phyloP scores from a whole-genome alignment of 805 yeast genomes.

The Spathaspora gorwiae region DNA sequence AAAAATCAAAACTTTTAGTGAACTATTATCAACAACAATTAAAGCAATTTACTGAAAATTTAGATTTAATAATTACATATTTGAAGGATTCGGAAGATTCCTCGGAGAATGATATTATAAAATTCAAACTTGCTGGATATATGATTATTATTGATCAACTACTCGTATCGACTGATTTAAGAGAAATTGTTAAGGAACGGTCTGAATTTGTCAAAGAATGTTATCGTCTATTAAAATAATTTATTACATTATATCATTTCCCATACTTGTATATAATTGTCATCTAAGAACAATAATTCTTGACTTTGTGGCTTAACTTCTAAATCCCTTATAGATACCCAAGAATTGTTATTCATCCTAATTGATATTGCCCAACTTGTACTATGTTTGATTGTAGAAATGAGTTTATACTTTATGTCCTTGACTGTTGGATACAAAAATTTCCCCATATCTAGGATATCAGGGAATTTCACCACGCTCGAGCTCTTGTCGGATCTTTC shows the following conservation, averaged over 20 bases:
- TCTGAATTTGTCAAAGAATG: constrained; percentile 3
- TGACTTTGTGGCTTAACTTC: constrained; percentile 42
- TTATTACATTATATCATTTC: constrained; percentile 19
- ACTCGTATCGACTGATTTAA: constrained; percentile 17
- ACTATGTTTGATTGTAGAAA: constrained; percentile 13
- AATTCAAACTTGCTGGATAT: constrained; percentile 16
- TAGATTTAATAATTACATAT: constrained; percentile 10
- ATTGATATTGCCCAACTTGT: constrained; percentile 15
- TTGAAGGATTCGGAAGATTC: not conserved
- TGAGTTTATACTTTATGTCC: constrained; percentile 30
- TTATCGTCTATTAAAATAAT: constrained; percentile 5
- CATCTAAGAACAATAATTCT: constrained; percentile 59
- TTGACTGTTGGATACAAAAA: constrained; percentile 14
- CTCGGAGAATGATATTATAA: constrained; percentile 3
- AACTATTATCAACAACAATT: constrained; percentile 7
- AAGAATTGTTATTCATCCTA: constrained; percentile 27
- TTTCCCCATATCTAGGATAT: constrained; percentile 33
- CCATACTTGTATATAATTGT: constrained; percentile 69
- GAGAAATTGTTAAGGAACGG: constrained; percentile 5
- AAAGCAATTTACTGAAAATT: constrained; percentile 9
- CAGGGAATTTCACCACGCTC: constrained; percentile 60
- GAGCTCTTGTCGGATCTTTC: constrained; percentile 24
- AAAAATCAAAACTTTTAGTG: not conserved
- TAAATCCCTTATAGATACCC: constrained; percentile 60
- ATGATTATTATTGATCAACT: constrained; percentile 15